Conservation (phyloP, 495 filamentous ascomycete genomes). For the Evernia prunastri region DNA sequence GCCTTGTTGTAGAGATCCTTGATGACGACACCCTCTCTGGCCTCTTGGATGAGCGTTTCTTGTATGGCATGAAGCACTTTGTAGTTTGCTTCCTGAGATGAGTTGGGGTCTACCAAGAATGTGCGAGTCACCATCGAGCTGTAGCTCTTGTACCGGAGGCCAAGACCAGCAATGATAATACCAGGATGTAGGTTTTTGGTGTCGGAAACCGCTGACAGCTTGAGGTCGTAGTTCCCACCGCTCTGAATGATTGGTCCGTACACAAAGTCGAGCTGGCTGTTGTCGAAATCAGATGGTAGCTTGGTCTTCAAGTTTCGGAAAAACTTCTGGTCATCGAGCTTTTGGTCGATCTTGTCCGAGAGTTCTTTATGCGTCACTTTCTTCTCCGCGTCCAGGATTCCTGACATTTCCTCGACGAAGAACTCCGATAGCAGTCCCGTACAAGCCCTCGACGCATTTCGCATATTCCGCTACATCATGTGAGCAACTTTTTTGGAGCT, state of each 20-base stretch:
- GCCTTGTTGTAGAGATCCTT: slow-evolving; percentile 94
- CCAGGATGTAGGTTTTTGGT: slow-evolving; percentile 83
- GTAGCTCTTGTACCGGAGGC: slow-evolving; percentile 90
- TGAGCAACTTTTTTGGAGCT: slow-evolving; percentile 15
- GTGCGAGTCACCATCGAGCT: slow-evolving; percentile 83
- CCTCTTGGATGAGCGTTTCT: slow-evolving; percentile 77
- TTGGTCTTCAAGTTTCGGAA: slow-evolving; percentile 78
- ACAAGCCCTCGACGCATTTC: slow-evolving; percentile 86
- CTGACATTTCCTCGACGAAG: slow-evolving; percentile 96
- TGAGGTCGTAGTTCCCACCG: slow-evolving; percentile 89
- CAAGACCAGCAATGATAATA: slow-evolving; percentile 85
- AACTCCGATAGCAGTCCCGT: slow-evolving; percentile 88
- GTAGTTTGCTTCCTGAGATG: slow-evolving; percentile 88
- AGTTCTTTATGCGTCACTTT: slow-evolving; percentile 87
- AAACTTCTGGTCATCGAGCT: slow-evolving; percentile 88
- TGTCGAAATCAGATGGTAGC: slow-evolving; percentile 79
- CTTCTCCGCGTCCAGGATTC: slow-evolving; percentile 87
- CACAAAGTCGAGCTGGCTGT: slow-evolving; percentile 88
- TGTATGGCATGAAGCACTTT: slow-evolving; percentile 83
- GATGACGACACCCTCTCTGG: slow-evolving; percentile 76
- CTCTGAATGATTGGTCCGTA: slow-evolving; percentile 90
- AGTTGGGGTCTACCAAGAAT: slow-evolving; percentile 94
- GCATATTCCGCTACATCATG: slow-evolving; percentile 64
- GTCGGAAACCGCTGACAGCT: slow-evolving; percentile 65
- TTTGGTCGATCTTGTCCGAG: slow-evolving; percentile 74